These are phyloP conservation scores for Ramicandelaber brevisporus DNA, from an alignment of 192 early-diverging fungal species.

Conservation along the genomic window DNA sequence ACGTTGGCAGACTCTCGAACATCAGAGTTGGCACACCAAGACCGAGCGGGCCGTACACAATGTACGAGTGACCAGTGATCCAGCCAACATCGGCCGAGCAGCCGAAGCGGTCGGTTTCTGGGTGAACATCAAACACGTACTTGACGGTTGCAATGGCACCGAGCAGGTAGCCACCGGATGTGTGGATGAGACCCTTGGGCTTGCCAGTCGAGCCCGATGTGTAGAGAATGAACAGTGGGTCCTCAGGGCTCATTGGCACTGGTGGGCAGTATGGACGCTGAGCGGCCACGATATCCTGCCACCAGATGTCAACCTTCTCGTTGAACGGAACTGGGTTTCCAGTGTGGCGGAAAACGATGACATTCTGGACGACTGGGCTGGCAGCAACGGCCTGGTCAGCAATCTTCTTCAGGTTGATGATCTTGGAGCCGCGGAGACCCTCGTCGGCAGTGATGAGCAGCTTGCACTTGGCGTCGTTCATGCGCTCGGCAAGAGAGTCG, in stretches of 20 bases:
- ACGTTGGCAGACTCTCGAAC: constrained; percentile 87
- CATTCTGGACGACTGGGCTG: constrained; percentile 53
- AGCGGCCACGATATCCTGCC: constrained; percentile 68
- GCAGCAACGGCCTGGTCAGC: constrained; percentile 67
- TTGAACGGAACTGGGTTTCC: constrained; percentile 54
- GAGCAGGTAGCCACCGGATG: constrained; percentile 83
- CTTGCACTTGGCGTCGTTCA: constrained; percentile 52
- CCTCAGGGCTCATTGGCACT: constrained; percentile 64
- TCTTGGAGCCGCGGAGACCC: constrained; percentile 74
- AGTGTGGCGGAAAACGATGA: constrained; percentile 79
- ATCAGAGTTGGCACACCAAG: constrained; percentile 76
- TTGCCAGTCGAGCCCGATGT: constrained; percentile 76
- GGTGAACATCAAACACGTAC: constrained; percentile 88
- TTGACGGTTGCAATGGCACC: constrained; percentile 68
- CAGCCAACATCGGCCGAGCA: constrained; percentile 94
- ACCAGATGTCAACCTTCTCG: constrained; percentile 68
- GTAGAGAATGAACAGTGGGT: constrained; percentile 88
- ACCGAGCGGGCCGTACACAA: constrained; percentile 73
- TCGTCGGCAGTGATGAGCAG: constrained; percentile 86
- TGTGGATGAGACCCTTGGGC: constrained; percentile 87
- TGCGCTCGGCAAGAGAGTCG: constrained; percentile 76
- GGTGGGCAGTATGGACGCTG: constrained; percentile 73
- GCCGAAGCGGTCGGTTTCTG: constrained; percentile 60
- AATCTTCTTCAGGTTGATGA: constrained; percentile 72
- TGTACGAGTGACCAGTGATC: constrained; percentile 74